Base-by-base conservation (phyloP, 331 rosid species). In the Dryas integrifolia region DNA sequence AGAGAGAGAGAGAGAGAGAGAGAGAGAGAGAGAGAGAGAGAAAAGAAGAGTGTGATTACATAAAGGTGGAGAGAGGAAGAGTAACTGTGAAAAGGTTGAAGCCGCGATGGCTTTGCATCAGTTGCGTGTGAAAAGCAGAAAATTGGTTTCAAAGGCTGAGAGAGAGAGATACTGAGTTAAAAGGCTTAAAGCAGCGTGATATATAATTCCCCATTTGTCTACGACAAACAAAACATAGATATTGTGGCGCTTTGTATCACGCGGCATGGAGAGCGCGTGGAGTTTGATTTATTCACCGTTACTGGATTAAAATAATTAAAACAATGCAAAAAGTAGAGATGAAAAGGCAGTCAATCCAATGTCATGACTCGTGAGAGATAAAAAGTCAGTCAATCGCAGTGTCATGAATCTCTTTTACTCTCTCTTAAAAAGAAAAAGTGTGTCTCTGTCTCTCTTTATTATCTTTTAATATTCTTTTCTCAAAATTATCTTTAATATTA, bases 51-150 rank as follows among this genome's bases (percentile, higher is more conserved):
- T 13, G 61, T 66, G 70, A 49, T 64, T 77, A 51, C 64, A 67
- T 39, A 76, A 82, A 80, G 86, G 81, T 49, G 1, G 65, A 68
- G 81, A 77, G 59, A 70, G 74, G 62, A 55, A 41, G 56, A 67
- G 63, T 15, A 63, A 67, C 74, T 78, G 73, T 79, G 89, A 84
- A 88, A 92, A 88, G 94, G 90, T 77, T 8, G 86, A 84, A 86
- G 84, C 84, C 89, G 81, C 80, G 80, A 81, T 77, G 82, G 88
- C 87, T 87, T 85, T 82, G 88, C 79, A 85, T 88, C 77, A 58
- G 73, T 86, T 84, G 96, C 90, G 91, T 87, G 90, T 83, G 90
- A 83, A 88, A 84, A 82, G 87, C 81, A 63, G 84, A 83, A 78
- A 78, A 72, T 83, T 84, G 75, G 93, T 77, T 77, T 74, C 78